Evolutionary conservation across 2,329 filamentous ascomycete species (phyloP).

Genomic region (Colletotrichum camelliae): DNA sequence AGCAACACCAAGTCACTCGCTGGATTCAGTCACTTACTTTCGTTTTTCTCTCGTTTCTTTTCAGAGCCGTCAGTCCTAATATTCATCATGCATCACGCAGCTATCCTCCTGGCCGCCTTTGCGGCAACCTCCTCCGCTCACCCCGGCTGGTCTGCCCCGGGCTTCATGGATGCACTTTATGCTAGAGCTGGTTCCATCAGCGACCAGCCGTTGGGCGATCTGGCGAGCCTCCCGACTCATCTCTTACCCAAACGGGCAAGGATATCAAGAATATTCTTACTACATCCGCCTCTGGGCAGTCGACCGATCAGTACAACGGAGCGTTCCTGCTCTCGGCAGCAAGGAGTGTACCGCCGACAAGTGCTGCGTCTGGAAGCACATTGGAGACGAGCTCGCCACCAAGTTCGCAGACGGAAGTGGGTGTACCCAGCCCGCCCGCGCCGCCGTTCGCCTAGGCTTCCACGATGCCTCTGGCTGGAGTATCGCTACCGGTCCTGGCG

Average conservation of each 20-base stretch:
- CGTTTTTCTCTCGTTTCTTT: neutral
- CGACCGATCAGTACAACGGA: conserved; percentile 14
- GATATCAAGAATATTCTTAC: conserved; percentile 43
- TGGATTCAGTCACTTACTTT: neutral
- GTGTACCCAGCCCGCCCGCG: conserved; percentile 48
- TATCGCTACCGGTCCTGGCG: conserved; percentile 39
- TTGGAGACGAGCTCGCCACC: conserved; percentile 41
- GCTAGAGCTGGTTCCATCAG: neutral
- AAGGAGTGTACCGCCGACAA: conserved; percentile 38
- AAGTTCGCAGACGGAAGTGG: conserved; percentile 40
- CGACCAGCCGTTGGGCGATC: conserved; percentile 41
- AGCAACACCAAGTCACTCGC: neutral
- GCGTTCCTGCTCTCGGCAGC: conserved; percentile 25
- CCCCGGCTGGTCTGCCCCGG: neutral
- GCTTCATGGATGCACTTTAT: neutral
- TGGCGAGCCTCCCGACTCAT: conserved; percentile 32
- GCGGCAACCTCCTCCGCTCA: neutral
- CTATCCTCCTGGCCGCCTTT: conserved; percentile 1
- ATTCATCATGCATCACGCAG: neutral
- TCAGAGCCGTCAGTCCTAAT: neutral
- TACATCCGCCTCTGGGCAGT: conserved; percentile 4
- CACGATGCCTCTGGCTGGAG: conserved; percentile 53
- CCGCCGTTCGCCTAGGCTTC: conserved; percentile 51
- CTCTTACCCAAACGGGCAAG: conserved; percentile 37
- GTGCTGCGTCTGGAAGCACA: conserved; percentile 51